These are phyloP conservation scores for Plasmodium falciparum DNA, from an alignment of 169 alveolate genomes.

Conservation along the genomic window DNA sequence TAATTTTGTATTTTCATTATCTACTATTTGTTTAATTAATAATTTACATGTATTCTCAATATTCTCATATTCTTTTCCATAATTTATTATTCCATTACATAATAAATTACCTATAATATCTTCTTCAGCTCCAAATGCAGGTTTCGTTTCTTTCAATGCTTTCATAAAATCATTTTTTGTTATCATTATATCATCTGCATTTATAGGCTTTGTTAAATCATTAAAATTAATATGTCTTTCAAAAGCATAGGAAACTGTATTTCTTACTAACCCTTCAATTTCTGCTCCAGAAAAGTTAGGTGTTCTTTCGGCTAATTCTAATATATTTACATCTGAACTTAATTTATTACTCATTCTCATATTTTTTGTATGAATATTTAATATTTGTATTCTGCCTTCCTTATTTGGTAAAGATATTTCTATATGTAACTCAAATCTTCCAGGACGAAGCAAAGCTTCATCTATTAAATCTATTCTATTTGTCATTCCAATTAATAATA, in stretches of 20 bases:
- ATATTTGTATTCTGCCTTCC: conserved; percentile 97
- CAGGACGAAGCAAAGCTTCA: conserved; percentile 99
- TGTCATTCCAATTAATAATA: conserved; percentile 99
- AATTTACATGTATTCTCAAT: conserved; percentile 86
- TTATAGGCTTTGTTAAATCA: conserved; percentile 87
- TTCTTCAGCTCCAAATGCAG: conserved; percentile 96
- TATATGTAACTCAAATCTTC: conserved; percentile 98
- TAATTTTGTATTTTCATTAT: conserved; percentile 91
- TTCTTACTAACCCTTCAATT: conserved; percentile 95
- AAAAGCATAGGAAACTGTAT: conserved; percentile 96
- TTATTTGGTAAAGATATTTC: conserved; percentile 99
- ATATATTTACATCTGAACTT: conserved; percentile 93
- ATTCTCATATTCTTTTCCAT: conserved; percentile 91
- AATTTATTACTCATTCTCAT: conserved; percentile 86
- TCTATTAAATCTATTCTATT: conserved; percentile 98
- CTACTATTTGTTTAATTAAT: conserved; percentile 85
- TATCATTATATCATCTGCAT: conserved; percentile 87
- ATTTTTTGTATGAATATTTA: conserved; percentile 97
- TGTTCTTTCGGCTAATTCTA: conserved; percentile 93
- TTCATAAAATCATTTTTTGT: conserved; percentile 92
- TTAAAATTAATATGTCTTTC: conserved; percentile 91
- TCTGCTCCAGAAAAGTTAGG: conserved; percentile 99
- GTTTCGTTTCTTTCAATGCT: conserved; percentile 97
- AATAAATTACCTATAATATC: conserved; percentile 81
- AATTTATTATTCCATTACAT: conserved; percentile 93